Percentiles rank a stretch among this genome's conserved stretches.
These are phyloP conservation scores for Blattamonas nauphoetae DNA, from an alignment of 78 protist species.

Conservation along the genomic window DNA sequence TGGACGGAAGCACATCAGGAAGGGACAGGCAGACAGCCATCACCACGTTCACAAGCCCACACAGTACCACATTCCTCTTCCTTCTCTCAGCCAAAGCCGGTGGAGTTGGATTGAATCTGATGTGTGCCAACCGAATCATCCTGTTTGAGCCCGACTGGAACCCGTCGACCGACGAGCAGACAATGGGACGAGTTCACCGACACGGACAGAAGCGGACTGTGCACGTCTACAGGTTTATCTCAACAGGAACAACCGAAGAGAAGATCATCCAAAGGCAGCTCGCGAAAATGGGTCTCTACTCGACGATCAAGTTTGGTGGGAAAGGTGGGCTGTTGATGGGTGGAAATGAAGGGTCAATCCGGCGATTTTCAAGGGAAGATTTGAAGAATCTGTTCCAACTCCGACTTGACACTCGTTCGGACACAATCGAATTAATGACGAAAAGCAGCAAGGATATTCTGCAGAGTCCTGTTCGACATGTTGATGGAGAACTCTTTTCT, in stretches of 20 bases:
- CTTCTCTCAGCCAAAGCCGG: constrained; percentile 2
- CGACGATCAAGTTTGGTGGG: no score
- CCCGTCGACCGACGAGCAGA: constrained; percentile 14
- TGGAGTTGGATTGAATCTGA: constrained; percentile 8
- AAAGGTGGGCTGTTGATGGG: background rate
- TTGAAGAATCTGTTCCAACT: background rate
- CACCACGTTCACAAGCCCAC: background rate
- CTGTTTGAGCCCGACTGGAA: constrained; percentile 20
- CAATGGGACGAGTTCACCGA: constrained; percentile 2
- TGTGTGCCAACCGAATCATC: background rate
- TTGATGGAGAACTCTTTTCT: no score
- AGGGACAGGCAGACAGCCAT: background rate
- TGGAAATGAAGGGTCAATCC: background rate
- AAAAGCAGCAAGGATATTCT: no score
- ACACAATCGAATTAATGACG: background rate
- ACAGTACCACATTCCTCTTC: background rate
- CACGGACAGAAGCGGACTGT: constrained; percentile 13
- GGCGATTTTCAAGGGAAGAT: background rate
- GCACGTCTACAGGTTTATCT: background rate
- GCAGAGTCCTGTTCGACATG: no score
- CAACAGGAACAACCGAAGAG: constrained; percentile 11
- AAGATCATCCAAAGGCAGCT: constrained; percentile 9
- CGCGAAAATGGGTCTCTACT: background rate
- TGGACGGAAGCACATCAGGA: background rate
- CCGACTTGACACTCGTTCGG: background rate